A percentile compares a stretch with the other conserved stretches of the same genome.
Evolutionary conservation across 2,329 filamentous ascomycete species (phyloP).

Genomic region (Aspergillus transmontanensis): DNA sequence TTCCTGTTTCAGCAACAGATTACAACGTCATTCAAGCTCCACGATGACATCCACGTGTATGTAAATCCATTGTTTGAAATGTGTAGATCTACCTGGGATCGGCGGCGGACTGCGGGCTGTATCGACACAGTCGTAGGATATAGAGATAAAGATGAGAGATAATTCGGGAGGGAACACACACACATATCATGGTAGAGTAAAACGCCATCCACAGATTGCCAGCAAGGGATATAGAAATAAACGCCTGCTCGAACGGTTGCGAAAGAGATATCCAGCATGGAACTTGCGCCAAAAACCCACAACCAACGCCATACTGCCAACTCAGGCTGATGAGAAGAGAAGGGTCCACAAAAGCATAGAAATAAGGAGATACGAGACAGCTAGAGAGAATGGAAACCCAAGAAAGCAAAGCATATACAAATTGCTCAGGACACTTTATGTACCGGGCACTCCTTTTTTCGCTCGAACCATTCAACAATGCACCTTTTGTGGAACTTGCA

Average conservation of each 20-base stretch:
- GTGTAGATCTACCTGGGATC: neutral
- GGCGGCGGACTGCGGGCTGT: neutral
- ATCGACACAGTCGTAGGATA: neutral
- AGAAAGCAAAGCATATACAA: neutral
- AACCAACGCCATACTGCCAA: neutral
- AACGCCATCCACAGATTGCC: neutral
- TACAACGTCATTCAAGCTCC: no score
- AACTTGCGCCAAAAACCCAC: neutral
- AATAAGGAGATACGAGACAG: neutral
- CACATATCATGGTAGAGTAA: neutral
- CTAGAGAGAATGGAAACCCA: conserved; percentile 1
- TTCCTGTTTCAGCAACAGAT: no score
- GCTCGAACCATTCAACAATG: conserved; percentile 63
- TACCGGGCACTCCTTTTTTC: conserved; percentile 62
- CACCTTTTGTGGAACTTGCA: conserved; percentile 66
- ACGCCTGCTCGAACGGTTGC: conserved; percentile 4
- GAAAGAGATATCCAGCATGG: neutral
- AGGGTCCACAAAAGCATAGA: neutral
- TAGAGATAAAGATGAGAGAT: neutral
- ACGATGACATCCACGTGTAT: no score
- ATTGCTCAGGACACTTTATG: conserved; percentile 49
- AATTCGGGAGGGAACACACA: neutral
- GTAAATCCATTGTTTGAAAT: no score
- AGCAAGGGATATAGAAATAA: neutral
- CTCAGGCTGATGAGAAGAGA: neutral